These are phyloP conservation scores for Marasmius tenuissimus DNA, from an alignment of 1,284 basidiomycete genomes.

Conservation along the genomic window DNA sequence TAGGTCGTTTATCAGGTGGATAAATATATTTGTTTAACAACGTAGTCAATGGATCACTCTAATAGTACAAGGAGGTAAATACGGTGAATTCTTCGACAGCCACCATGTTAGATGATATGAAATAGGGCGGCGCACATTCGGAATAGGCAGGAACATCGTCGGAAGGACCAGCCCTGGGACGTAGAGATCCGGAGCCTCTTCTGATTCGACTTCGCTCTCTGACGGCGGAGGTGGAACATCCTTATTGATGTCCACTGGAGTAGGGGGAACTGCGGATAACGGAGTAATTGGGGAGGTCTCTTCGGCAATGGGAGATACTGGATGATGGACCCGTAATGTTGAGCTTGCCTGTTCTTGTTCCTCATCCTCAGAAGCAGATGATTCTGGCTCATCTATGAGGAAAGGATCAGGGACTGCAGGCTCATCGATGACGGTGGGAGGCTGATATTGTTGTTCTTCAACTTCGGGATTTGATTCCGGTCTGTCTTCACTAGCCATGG, in stretches of 20 bases:
- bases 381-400: background rate
- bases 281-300: constrained; percentile 1
- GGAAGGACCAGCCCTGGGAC: constrained; percentile 61
- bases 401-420: background rate
- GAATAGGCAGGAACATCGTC: constrained; percentile 80
- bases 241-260: constrained; percentile 34
- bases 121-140: constrained; percentile 71
- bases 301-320: background rate
- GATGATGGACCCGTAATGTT: background rate
- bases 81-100: constrained; percentile 49
- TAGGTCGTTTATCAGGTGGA: constrained; percentile 69
- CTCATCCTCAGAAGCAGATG: background rate
- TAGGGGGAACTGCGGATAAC: constrained; percentile 19
- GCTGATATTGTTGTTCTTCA: background rate
- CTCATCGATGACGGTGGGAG: background rate
- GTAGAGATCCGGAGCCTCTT: constrained; percentile 54
- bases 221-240: constrained; percentile 44
- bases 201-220: constrained; percentile 35
- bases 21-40: constrained; percentile 79
- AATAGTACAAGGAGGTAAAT: constrained; percentile 35
- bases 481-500: background rate
- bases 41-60: constrained; percentile 81
- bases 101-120: constrained; percentile 55
- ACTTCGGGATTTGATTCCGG: background rate
- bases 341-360: background rate